Conservation (phyloP, 1,139 yeast genomes). For the Geotrichum siamense region DNA sequence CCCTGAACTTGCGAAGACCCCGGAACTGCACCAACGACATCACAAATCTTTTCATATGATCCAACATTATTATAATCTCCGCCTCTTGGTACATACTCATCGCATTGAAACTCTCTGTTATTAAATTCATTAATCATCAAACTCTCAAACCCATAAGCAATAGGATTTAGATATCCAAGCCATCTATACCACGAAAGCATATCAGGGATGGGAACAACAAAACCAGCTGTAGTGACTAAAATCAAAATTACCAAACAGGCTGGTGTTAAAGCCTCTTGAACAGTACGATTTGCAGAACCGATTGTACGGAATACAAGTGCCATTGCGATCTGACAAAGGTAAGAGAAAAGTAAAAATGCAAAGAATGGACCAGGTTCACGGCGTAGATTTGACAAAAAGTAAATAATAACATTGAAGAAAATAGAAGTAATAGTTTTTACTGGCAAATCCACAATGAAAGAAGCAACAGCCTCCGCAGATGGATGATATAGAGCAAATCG, state of each 20-base stretch:
- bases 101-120: slow-evolving; percentile 38
- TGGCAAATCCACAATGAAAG: slow-evolving; percentile 64
- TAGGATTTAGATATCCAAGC: slow-evolving; percentile 45
- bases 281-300: slow-evolving; percentile 54
- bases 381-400: slow-evolving; percentile 61
- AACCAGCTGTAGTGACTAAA: slow-evolving; percentile 45
- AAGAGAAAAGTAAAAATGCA: slow-evolving; percentile 50
- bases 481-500: slow-evolving; percentile 70
- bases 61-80: slow-evolving; percentile 38
- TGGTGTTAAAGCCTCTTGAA: slow-evolving; percentile 67
- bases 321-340: slow-evolving; percentile 53
- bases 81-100: slow-evolving; percentile 44
- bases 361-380: slow-evolving; percentile 63
- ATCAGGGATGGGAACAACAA: slow-evolving; percentile 42
- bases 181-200: slow-evolving; percentile 50
- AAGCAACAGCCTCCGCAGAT: slow-evolving; percentile 67
- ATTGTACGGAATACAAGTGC: slow-evolving; percentile 63
- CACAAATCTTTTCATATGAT: slow-evolving; percentile 43
- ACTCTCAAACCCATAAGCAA: slow-evolving; percentile 42
- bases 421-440: slow-evolving; percentile 48
- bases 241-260: slow-evolving; percentile 56
- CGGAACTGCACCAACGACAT: slow-evolving; percentile 51
- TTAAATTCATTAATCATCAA: slow-evolving; percentile 38
- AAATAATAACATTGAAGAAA: slow-evolving; percentile 53
- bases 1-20: slow-evolving; percentile 53